phyloP scores from a whole-genome alignment of 2,329 filamentous ascomycete genomes.

The Leptographium procerum region DNA sequence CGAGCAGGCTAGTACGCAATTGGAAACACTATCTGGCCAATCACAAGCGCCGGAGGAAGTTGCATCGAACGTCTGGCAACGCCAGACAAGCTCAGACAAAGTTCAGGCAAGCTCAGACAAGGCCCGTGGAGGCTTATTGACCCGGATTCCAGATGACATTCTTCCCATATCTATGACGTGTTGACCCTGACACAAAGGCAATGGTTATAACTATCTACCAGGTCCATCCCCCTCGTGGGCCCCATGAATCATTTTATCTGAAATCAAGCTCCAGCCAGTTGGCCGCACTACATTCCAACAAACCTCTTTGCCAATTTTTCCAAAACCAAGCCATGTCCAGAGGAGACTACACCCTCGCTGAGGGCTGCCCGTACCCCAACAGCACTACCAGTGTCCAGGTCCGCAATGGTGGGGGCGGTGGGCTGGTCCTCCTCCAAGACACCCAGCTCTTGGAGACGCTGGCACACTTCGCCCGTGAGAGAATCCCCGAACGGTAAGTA shows the following conservation, averaged over 20 bases:
- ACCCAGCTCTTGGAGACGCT: neutral
- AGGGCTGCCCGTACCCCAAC: neutral
- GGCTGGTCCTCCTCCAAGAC: neutral
- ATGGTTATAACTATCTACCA: neutral
- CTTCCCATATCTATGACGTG: no score
- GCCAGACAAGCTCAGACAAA: neutral
- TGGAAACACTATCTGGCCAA: neutral
- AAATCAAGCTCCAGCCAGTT: neutral
- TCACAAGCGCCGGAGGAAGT: neutral
- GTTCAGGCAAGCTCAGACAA: no score
- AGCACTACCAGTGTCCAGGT: neutral
- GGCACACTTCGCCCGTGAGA: neutral
- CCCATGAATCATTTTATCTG: neutral
- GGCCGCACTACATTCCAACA: neutral
- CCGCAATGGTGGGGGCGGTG: neutral
- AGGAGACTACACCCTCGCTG: neutral
- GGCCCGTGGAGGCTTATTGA: neutral
- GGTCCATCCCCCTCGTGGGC: neutral
- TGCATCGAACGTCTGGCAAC: neutral
- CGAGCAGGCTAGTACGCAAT: neutral
- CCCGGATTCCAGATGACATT: neutral
- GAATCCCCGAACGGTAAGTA: neutral
- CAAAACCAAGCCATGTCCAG: neutral
- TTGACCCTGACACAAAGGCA: neutral
- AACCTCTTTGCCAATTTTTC: neutral